Conservation (phyloP, 2,329 filamentous ascomycete species). For the Neodidymelliopsis sp. region DNA sequence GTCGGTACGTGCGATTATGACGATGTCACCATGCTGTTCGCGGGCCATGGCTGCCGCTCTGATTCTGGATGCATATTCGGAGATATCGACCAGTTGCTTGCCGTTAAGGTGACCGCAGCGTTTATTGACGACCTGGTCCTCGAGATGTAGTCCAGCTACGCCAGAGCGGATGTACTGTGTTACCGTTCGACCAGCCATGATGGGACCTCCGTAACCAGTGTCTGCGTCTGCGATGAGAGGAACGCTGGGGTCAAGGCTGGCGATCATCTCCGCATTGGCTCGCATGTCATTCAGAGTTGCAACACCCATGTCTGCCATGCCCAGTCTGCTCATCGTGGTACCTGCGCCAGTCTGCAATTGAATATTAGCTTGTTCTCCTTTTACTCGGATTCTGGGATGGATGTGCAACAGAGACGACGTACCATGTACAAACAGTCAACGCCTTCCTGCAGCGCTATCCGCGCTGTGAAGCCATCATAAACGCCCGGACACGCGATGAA, state of each 20-base stretch:
- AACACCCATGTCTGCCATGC: slow-evolving; percentile 69
- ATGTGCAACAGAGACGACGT: slow-evolving; percentile 22
- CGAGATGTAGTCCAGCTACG: slow-evolving; percentile 67
- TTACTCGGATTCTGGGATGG: too few relatives aligned
- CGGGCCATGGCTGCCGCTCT: slow-evolving; percentile 62
- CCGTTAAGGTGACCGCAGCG: slow-evolving; percentile 70
- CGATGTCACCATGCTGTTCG: slow-evolving; percentile 61
- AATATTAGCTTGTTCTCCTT: background rate
- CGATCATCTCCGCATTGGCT: slow-evolving; percentile 70
- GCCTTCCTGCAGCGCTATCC: slow-evolving; percentile 68
- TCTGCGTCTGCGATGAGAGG: slow-evolving; percentile 70
- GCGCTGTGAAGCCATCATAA: slow-evolving; percentile 72
- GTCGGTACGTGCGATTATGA: slow-evolving; percentile 71
- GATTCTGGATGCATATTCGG: slow-evolving; percentile 64
- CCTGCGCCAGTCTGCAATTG: slow-evolving; percentile 65
- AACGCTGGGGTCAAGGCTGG: slow-evolving; percentile 61
- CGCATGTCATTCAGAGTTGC: slow-evolving; percentile 70
- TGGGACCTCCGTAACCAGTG: slow-evolving; percentile 60
- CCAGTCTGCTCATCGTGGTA: slow-evolving; percentile 66
- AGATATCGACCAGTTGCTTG: slow-evolving; percentile 64
- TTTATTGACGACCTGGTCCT: slow-evolving; percentile 70
- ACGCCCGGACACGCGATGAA: slow-evolving; percentile 68
- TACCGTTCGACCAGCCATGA: slow-evolving; percentile 61
- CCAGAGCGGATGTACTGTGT: slow-evolving; percentile 62
- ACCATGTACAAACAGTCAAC: slow-evolving; percentile 75